Conservation (phyloP, 305 asterid species). For the Withania somnifera region DNA sequence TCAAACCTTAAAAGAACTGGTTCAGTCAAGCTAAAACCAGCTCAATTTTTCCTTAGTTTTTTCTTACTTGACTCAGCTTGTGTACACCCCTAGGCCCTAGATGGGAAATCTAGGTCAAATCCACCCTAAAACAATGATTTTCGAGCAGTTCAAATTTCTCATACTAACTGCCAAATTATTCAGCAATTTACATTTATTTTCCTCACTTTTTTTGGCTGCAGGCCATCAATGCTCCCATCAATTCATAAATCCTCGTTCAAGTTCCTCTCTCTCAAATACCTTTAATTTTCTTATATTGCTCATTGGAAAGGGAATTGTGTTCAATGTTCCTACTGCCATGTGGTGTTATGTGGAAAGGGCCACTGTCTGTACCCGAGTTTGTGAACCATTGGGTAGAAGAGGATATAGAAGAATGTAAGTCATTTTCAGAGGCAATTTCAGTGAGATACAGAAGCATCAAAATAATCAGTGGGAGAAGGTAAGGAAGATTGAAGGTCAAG, state of each 20-base stretch:
- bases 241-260: neutral
- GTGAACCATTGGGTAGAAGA: neutral
- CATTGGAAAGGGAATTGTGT: neutral
- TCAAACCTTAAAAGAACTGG: neutral
- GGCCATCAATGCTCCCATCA: neutral
- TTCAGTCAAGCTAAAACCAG: neutral
- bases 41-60: neutral
- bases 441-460: neutral
- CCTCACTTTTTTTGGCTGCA: neutral
- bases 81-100: neutral
- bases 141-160: neutral
- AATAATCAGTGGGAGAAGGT: neutral
- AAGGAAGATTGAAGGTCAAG: neutral
- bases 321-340: neutral
- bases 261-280: neutral
- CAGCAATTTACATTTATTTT: neutral
- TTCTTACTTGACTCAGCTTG: neutral
- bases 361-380: neutral
- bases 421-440: neutral
- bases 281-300: neutral
- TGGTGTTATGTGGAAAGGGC: neutral
- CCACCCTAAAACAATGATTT: neutral
- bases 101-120: neutral
- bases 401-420: neutral
- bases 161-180: neutral